Percentiles rank a stretch among this genome's conserved stretches.
Evolutionary conservation across 768 basidiomycete species (phyloP).

Genomic region (Pleurotus ostreatus): DNA sequence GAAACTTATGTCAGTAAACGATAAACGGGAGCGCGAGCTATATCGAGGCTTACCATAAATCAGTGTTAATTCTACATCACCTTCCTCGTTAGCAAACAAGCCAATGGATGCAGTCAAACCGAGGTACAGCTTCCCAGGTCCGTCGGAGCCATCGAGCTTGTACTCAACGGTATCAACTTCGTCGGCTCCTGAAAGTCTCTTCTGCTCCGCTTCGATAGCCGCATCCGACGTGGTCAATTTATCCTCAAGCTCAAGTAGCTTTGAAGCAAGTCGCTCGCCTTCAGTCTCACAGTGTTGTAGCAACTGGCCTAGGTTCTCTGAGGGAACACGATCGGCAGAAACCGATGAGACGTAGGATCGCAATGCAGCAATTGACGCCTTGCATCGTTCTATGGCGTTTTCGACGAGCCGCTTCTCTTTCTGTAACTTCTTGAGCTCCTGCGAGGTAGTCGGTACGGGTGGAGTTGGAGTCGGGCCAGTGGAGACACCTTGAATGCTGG

Average conservation of each 20-base stretch:
- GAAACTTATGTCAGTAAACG: too few species aligned
- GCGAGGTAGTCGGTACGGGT: slow-evolving; percentile 4
- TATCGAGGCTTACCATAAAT: slow-evolving; percentile 11
- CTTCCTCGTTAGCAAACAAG: slow-evolving; percentile 16
- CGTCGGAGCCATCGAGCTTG: too few species aligned
- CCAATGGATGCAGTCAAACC: slow-evolving; percentile 13
- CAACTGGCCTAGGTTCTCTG: slow-evolving; percentile 12
- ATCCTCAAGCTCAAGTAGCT: slow-evolving; percentile 11
- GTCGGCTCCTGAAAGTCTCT: neutral
- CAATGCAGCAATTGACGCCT: slow-evolving; percentile 14
- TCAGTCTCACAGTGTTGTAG: slow-evolving; percentile 16
- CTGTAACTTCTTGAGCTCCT: neutral
- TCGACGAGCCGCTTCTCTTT: slow-evolving; percentile 1
- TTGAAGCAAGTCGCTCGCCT: slow-evolving; percentile 11
- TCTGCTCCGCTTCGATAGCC: slow-evolving; percentile 9
- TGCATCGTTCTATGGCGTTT: slow-evolving; percentile 14
- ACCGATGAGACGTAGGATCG: slow-evolving; percentile 14
- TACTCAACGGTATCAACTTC: too few species aligned
- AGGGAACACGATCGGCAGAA: slow-evolving; percentile 13
- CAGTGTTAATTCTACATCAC: slow-evolving; percentile 18
- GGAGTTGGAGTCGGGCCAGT: slow-evolving; percentile 9
- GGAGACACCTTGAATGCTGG: slow-evolving; percentile 19
- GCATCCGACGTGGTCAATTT: slow-evolving; percentile 13
- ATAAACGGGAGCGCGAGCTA: too few species aligned
- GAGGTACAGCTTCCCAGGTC: neutral